Base-by-base conservation (phyloP, 2,329 filamentous ascomycete species). In the Coniochaeta sp. region DNA sequence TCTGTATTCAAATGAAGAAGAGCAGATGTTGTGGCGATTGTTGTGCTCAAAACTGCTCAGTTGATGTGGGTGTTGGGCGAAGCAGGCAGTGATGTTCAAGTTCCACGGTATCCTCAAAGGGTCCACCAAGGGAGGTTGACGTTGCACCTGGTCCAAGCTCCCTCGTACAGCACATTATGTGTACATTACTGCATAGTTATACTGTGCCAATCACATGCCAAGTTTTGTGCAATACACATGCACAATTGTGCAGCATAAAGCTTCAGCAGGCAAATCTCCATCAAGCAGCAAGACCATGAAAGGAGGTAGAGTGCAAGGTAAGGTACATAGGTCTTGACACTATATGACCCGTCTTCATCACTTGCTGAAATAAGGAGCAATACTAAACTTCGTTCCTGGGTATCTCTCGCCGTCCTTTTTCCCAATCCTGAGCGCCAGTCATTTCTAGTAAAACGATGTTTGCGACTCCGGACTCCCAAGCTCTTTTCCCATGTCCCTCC, bases 81-180 rank as follows among this genome's bases (percentile, higher is more conserved):
- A 52, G 14, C 47, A 52, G 47, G 47, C 47, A 52, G 47, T 52
- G 24, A 52, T 52, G 47, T 52, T 31, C 31, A 64, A 58, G 56
- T 57, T 63, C 61, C 62, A 65, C 64, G 62, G 62, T 66, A 57
- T 60, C 61, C 63, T 66, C 59, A 58, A 24, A 59, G 54, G 47
- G 59, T 26, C 22, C 43, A 22, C 22, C 43, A 22, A 58, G 31
- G 56, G 60, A 52, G 43, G 61, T 60, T 62, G 65, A 64, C 61
- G 64, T 65, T 63, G 62, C 58, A 52, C 22, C 55, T 63, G 65
- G 65, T 62, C 65, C 65, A 64, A 65, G 65, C 65, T 67, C 61
- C 61, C 33, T 54, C 47, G 22, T 52, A 28, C 47, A 52, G 16
- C 14, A 31, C 38, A n/a, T 3, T 36, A 36, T 14, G 12, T 38